Conservation (phyloP, 1,284 basidiomycete species). For the Ceratorhiza oryzae-sativae region DNA sequence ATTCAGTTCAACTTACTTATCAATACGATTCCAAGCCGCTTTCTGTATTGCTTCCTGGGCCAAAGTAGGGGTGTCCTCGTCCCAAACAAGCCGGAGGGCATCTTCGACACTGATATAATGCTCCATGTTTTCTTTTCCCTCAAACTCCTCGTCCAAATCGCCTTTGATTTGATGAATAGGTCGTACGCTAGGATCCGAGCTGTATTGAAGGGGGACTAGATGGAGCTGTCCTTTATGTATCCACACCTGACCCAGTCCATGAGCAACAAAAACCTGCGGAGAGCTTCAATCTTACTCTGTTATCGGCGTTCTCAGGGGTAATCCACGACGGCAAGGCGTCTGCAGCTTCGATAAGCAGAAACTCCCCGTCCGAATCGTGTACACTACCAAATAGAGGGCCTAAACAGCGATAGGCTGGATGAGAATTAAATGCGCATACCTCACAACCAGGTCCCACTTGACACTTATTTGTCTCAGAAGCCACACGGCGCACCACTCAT, state of each 20-base stretch:
- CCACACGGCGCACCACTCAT: slow-evolving; percentile 96
- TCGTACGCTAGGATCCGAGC: slow-evolving; percentile 66
- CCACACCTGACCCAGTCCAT: slow-evolving; percentile 74
- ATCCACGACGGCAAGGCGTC: slow-evolving; percentile 91
- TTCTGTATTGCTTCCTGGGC: slow-evolving; percentile 68
- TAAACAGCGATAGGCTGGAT: slow-evolving; percentile 37
- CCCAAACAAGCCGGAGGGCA: slow-evolving; percentile 70
- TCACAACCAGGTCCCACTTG: slow-evolving; percentile 78
- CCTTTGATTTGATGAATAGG: slow-evolving; percentile 43
- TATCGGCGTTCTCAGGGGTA: slow-evolving; percentile 86
- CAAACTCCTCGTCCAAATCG: slow-evolving; percentile 54
- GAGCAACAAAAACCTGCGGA: slow-evolving; percentile 47
- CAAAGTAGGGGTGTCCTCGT: slow-evolving; percentile 60
- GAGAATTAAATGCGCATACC: slow-evolving; percentile 57
- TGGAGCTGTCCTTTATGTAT: slow-evolving; percentile 83
- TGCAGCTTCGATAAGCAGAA: slow-evolving; percentile 95
- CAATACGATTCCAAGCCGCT: slow-evolving; percentile 70
- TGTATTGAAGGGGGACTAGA: slow-evolving; percentile 79
- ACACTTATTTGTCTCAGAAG: slow-evolving; percentile 76
- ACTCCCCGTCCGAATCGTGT: slow-evolving; percentile 93
- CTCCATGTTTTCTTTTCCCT: slow-evolving; percentile 43
- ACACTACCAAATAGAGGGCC: slow-evolving; percentile 57
- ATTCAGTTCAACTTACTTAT: slow-evolving; percentile 5
- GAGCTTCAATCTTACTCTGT: slow-evolving; percentile 72
- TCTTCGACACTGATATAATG: slow-evolving; percentile 67